Evolutionary conservation across 805 yeast genomes (phyloP), one percentile per base, ranked within the genome.

Genomic region (Crinitomyces ghanaensis): DNA sequence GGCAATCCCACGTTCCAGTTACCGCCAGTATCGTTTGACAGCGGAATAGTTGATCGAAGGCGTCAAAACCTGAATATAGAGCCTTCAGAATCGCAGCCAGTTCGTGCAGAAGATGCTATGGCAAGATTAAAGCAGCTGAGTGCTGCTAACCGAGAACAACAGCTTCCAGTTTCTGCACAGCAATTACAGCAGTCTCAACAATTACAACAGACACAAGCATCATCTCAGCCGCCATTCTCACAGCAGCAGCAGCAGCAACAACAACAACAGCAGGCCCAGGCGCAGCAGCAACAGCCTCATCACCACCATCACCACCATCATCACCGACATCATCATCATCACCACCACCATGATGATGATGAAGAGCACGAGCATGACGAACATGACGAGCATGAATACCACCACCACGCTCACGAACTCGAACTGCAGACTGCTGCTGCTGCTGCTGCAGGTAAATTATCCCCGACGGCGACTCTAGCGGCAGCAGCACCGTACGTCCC

Each of bases 41-140:
- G 46, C 19, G 35, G 43, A 16, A n/a, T n/a, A n/a, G 24, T 42
- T 23, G 48, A 42, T 27, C 35, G 45, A 16, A 23, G 46, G 19
- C 30, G 42, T 16, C 46, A 44, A 36, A 37, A 39, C 16, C n/a
- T 34, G 11, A 9, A 14, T 12, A 17, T n/a, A 7, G 13, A 33
- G 6, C 12, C 21, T n/a, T 20, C 34, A 7, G 43, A 35, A 6
- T 32, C 42, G 12, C 44, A 49, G 13, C 54, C 54, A 16, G 28
- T 46, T n/a, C 43, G 58, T 2, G 60, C 60, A 1, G 60, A 56
- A 33, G 60, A 56, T 26, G 59, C 57, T 3, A 49, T 51, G 17
- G 59, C 60, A 12, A 39, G 55, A n/a, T 44, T 56, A 23, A 46
- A 49, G 31, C 40, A 46, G 43, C 37, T 19, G 27, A 40, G 36